Evolutionary conservation across 78 protist species (phyloP).

Genomic region (slime mould (Dictyostelium discoideum)): DNA sequence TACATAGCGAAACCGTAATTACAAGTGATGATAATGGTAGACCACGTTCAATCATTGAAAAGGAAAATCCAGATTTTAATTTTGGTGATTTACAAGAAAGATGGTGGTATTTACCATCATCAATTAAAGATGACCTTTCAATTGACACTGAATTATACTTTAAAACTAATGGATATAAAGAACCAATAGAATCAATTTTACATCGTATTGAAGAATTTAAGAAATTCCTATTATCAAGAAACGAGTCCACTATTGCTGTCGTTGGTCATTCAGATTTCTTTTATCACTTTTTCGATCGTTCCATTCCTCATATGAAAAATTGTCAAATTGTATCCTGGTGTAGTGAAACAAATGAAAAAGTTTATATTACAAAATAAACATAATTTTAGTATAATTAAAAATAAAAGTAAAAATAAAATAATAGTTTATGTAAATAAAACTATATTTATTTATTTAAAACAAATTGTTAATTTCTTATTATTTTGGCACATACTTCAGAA

Average conservation of each 20-base stretch:
- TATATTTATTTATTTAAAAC: too few species aligned
- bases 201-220: slow-evolving; percentile 18
- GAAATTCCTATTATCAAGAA: background rate
- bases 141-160: slow-evolving; percentile 55
- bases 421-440: too few species aligned
- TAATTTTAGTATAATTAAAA: background rate
- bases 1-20: slow-evolving; percentile 16
- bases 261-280: slow-evolving; percentile 65
- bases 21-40: slow-evolving; percentile 73
- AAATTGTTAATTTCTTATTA: too few species aligned
- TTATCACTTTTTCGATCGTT: slow-evolving; percentile 14
- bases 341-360: background rate
- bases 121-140: slow-evolving; percentile 15
- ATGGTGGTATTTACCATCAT: slow-evolving; percentile 58
- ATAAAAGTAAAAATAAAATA: background rate
- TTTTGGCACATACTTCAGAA: too few species aligned
- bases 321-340: slow-evolving; percentile 44
- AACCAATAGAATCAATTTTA: background rate
- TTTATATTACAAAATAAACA: background rate
- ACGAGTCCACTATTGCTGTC: slow-evolving; percentile 29
- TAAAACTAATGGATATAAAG: slow-evolving; percentile 46
- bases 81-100: slow-evolving; percentile 20
- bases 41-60: background rate
- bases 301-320: slow-evolving; percentile 24
- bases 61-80: slow-evolving; percentile 54